phyloP scores from a whole-genome alignment of 169 alveolate species.

The Plasmodium berghei region DNA sequence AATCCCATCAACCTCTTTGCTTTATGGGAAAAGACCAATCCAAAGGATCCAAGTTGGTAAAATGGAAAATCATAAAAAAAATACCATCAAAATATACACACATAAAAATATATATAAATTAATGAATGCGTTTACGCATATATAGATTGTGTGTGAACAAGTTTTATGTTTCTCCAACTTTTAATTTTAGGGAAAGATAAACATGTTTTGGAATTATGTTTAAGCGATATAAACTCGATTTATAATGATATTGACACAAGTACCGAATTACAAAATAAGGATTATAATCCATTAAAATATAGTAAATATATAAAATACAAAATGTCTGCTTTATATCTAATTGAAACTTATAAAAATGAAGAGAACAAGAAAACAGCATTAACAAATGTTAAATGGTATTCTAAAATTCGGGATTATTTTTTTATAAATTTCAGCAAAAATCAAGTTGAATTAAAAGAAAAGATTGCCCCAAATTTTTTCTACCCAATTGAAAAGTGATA shows the following conservation, averaged over 20 bases:
- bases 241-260: conserved; percentile 54
- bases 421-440: conserved; percentile 64
- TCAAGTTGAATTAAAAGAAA: conserved; percentile 63
- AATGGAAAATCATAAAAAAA: conserved; percentile 6
- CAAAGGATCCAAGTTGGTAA: conserved; percentile 84
- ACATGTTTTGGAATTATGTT: conserved; percentile 64
- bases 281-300: conserved; percentile 68
- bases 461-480: conserved; percentile 68
- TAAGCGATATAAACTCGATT: conserved; percentile 67
- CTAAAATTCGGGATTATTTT: conserved; percentile 73
- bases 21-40: conserved; percentile 81
- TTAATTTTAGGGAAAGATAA: conserved; percentile 43
- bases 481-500: conserved; percentile 59
- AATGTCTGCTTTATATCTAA: conserved; percentile 63
- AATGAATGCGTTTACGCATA: neutral
- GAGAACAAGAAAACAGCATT: conserved; percentile 73
- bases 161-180: neutral
- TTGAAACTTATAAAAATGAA: conserved; percentile 65
- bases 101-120: neutral
- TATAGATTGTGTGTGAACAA: neutral
- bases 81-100: neutral
- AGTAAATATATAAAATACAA: conserved; percentile 50
- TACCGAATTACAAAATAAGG: conserved; percentile 55
- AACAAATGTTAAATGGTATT: conserved; percentile 70
- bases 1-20: conserved; percentile 77